Base-by-base conservation (phyloP, 2,329 filamentous ascomycete species). In the Trichophyton mentagrophytes region DNA sequence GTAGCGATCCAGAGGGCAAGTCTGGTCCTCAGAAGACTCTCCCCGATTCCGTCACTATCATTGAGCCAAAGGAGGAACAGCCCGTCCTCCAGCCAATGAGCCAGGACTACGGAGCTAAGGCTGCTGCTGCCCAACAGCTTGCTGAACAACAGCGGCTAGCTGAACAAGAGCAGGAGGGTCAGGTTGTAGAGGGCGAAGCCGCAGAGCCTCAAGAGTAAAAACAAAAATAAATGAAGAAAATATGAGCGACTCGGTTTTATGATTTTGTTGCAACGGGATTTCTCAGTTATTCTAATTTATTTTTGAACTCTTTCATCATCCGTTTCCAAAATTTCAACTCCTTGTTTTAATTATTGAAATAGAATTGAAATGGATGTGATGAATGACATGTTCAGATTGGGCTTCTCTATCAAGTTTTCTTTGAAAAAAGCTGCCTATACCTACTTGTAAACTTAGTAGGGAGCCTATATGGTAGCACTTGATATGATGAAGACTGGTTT, bases 1-100 rank as follows among this genome's bases (percentile, higher is more conserved):
- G 93, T 77, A 93, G 90, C 72, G 93, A 99, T 83, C 93, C 93
- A 78, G 90, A 97, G 82, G 93, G 93, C 86, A 99, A 99, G 87
- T 86, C 90, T 73, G 90, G 93, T 70, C 91, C 92, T 72, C 89
- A 91, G 81, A 96, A 97, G 86, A 86, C 90, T 69, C 89, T 99
- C 68, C 93, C 93, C 71, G 93, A 99, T 79, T 90, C 90, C 77
- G 93, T 99, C 79, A 97, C 92, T 78, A 93, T 99, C 81, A 96
- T 97, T 80, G 93, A 99, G 84, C 95, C 93, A 80, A 99, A 99
- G 89, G 93, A 99, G 82, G 93, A 99, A 86, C 85, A 91, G 77
- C 85, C 87, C 72, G 87, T 97, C 68, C 85, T 96, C 72, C 90
- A 96, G 80, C 93, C 93, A 76, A 87, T 92, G 79, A 92, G 87